Base-by-base conservation (phyloP, 257 asterid genomes). In the Scutellaria minor region DNA sequence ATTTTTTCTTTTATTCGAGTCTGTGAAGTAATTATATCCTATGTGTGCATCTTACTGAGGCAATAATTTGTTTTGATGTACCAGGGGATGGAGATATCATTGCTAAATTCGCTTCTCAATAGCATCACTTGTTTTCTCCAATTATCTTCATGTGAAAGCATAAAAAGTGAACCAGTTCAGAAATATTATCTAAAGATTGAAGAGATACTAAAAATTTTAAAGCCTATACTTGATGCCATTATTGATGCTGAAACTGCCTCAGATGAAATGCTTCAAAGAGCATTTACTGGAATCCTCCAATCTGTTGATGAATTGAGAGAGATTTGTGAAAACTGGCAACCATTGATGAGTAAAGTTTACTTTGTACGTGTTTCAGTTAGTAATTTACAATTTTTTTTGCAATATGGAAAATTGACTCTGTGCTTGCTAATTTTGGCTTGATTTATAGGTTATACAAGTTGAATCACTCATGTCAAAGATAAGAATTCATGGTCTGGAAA, bases 271-370 rank as follows among this genome's bases (percentile, higher is more conserved):
- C 83, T 86, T 78, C 93, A 78, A 71, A 85, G 82, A 64, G 82
- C 85, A 39, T 81, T 85, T 64, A 61, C 79, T 27, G 88, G 83
- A 68, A 85, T 88, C 56, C 76, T 75, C 74, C 92, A 81, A 51
- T 83, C 80, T 67, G 85, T 87, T 73, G 90, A 85, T 73, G 95
- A 87, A 51, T 75, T 88, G 77, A 85, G 81, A 75, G 89, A 88
- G 67, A 83, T 84, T 51, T 87, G 86, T 71, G 90, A 82, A 60
- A 83, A 67, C 76, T 86, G 91, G 91, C 87, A 85, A 57, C 87
- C 89, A 56, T 73, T 92, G 77, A 89, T 84, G 96, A 92, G 96
- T 81, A 92, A 89, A 88, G 74, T 88, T 66, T 88, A 86, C 85
- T 89, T 88, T 83, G 97, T 92, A 86, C 4, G 97, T 86, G 74